Evolutionary conservation across 345 rosid species (phyloP).

Genomic region (Pistacia vera): DNA sequence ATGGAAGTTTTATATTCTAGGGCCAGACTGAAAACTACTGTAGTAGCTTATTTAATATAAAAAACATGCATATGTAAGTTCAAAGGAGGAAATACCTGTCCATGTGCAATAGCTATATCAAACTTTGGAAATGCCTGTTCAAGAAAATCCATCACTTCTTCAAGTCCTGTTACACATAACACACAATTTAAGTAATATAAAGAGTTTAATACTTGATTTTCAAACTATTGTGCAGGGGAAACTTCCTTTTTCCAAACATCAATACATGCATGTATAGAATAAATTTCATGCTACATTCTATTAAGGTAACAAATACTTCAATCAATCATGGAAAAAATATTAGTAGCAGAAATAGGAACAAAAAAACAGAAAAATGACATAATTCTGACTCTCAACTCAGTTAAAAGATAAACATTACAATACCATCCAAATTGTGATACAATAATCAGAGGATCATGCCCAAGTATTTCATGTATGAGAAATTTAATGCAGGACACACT

Average conservation of each 20-base stretch:
- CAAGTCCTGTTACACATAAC: conserved; percentile 63
- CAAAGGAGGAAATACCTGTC: conserved; percentile 55
- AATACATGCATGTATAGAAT: neutral
- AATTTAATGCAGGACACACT: neutral
- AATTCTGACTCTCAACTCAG: neutral
- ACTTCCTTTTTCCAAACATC: neutral
- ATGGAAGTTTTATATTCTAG: neutral
- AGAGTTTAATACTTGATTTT: neutral
- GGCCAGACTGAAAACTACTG: neutral
- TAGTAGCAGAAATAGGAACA: neutral
- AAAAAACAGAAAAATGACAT: neutral
- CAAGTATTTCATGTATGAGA: conserved; percentile 8
- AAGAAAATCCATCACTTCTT: conserved; percentile 81
- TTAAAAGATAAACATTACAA: neutral
- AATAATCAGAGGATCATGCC: neutral
- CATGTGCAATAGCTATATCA: conserved; percentile 92
- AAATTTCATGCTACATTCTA: too few species aligned
- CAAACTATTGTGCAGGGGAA: neutral
- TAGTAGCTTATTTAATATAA: neutral
- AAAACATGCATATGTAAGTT: conserved; percentile 14
- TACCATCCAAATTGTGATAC: neutral
- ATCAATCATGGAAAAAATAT: neutral
- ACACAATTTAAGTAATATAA: neutral
- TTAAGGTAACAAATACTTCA: too few species aligned
- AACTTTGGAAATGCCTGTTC: conserved; percentile 67